These are phyloP conservation scores for Przewalskia tangutica DNA, from an alignment of 257 asterid species.

Conservation along the genomic window DNA sequence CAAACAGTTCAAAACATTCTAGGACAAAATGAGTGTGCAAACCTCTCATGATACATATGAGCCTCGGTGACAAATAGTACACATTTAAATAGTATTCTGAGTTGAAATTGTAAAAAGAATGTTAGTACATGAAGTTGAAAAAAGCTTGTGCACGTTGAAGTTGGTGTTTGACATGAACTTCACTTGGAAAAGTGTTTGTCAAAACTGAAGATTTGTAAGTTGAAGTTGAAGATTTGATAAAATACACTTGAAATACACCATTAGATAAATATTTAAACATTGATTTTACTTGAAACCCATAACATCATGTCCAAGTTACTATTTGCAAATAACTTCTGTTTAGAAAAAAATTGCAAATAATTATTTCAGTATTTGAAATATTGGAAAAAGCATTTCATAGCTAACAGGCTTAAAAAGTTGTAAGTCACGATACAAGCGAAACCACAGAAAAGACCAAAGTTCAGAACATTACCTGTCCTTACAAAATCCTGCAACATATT, in stretches of 20 bases:
- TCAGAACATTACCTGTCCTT: constrained; percentile 63
- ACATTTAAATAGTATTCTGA: background rate
- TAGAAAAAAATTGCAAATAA: background rate
- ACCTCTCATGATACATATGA: background rate
- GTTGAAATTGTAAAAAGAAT: background rate
- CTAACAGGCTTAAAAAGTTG: background rate
- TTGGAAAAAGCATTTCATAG: background rate
- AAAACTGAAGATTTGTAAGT: background rate
- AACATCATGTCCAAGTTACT: background rate
- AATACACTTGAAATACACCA: background rate
- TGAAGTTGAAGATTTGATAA: background rate
- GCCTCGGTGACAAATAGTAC: background rate
- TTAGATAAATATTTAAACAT: background rate
- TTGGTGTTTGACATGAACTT: background rate
- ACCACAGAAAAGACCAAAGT: background rate
- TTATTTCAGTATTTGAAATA: background rate
- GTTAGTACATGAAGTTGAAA: background rate
- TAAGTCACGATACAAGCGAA: background rate
- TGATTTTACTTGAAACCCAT: background rate
- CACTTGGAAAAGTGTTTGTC: background rate
- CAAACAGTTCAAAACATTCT: background rate
- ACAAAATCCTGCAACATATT: constrained; percentile 99
- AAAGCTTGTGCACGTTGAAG: background rate
- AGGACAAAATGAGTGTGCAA: background rate
- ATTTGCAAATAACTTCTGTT: background rate